Evolutionary conservation across 164 flowering plant genomes (phyloP).

Genomic region (Pachysandra terminalis): DNA sequence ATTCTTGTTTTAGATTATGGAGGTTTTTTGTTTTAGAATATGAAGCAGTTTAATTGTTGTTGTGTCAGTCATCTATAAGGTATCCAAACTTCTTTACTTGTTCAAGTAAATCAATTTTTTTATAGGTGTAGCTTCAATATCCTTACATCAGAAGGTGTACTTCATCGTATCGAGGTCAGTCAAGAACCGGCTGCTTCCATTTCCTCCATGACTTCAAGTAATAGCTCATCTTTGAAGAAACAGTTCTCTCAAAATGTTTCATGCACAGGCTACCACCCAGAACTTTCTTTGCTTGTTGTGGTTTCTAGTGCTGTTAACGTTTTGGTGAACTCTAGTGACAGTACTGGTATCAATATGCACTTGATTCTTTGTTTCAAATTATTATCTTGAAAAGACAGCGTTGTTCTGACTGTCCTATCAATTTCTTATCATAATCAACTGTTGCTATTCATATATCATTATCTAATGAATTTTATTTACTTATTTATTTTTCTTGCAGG

Average conservation of each 20-base stretch:
- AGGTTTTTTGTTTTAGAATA: too few relatives aligned
- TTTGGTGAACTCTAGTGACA: constrained; percentile 21
- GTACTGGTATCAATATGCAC: constrained; percentile 35
- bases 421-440: neutral
- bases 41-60: too few relatives aligned
- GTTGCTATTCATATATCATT: neutral
- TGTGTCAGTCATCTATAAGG: neutral
- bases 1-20: neutral
- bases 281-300: constrained; percentile 44
- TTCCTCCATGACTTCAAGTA: constrained; percentile 31
- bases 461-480: neutral
- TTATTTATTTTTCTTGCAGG: constrained; percentile 56
- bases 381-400: neutral
- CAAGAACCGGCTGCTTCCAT: constrained; percentile 48
- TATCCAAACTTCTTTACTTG: constrained; percentile 1
- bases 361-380: neutral
- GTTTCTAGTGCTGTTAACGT: constrained; percentile 41
- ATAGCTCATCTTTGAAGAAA: constrained; percentile 23
- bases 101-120: constrained; percentile 15
- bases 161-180: constrained; percentile 63
- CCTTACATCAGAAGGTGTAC: constrained; percentile 74
- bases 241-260: constrained; percentile 42
- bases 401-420: neutral
- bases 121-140: constrained; percentile 69
- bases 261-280: constrained; percentile 61